Base-by-base conservation (phyloP, 495 filamentous ascomycete species). In the Cryomyces antarcticus region DNA sequence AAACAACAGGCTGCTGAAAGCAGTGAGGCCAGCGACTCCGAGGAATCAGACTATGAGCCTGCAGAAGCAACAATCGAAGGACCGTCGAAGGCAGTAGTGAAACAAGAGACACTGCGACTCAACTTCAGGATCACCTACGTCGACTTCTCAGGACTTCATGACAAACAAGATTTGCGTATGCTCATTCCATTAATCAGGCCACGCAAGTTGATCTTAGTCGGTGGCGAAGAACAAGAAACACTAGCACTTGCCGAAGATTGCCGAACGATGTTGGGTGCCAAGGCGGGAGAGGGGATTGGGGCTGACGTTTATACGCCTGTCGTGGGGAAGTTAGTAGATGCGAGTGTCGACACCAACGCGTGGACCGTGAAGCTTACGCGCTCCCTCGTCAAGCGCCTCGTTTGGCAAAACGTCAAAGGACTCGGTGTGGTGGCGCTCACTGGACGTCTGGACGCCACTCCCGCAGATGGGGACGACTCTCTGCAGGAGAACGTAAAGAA, bases 261-360 rank as follows among this genome's bases (percentile, higher is more conserved):
- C 60, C 71, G 77, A 47, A 77, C 81, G 49, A 67, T 92, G 0
- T 66, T 92, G 28, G 66, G 71, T 41, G 44, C 46, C 9, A 68
- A 65, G 11, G 54, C 58, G 37, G 52, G 64, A 2, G 58, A 60
- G 5, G 62, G 65, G 28, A 60, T 58, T 5, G 54, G 49, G 7
- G 54, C 69, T 44, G 75, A 79, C 45, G 78, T 96, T 13, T 88
- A 86, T 59, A 86, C 84, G 0, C 89, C 92, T 2, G 57, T 53
- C 9, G 65, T 80, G 31, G 84, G 85, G 11, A 62, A 69, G 40
- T 62, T 66, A 3, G 68, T 96, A 39, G 76, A 96, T 57, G 89
- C 88, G 10, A 93, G 86, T 50, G 87, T 96, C 33, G 89, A 99
- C 52, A 96, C 87, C 5, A 96, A 95, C 56, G 88, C 89, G 24